Base-by-base conservation (phyloP, 1,284 basidiomycete genomes). In the Fereydounia khargensis region DNA sequence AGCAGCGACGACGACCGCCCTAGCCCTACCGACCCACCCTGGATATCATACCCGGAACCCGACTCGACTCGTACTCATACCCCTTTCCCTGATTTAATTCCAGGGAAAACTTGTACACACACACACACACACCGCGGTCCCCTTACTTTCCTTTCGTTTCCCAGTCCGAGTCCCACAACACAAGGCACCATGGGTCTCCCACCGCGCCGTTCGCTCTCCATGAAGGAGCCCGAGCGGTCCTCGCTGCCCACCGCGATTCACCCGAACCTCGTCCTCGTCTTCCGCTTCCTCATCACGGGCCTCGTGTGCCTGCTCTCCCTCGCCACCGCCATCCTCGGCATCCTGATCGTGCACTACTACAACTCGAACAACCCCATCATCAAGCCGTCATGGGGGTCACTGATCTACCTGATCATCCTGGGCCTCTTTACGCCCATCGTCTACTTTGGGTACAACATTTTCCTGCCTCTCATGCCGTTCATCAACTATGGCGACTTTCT, bases 361-460 rank as follows among this genome's bases (percentile, higher is more conserved):
- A 72, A 76, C 56, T 47, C 43, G 1, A 65, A 76, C 46, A 58
- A 68, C 17, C 76, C 75, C 7, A 73, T 76, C 55, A 68, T 77
- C 45, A 56, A 63, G 20, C 76, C 76, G 1, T 70, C 76, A 1
- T 76, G 76, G 74, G 73, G 76, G 1, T 75, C 72, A 2, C 55
- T 77, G 43, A 77, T 77, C 64, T 77, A 73, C 62, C 46, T 70
- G 28, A 70, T 77, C 52, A 49, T 77, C 42, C 69, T 77, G 42
- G 76, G 76, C 33, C 60, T 77, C 34, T 51, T 72, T 17, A 75
- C 73, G 2, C 61, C 55, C 45, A 71, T 74, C 45, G 65, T 76
- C 47, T 73, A 72, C 54, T 70, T 77, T 61, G 69, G 72, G 28
- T 77, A 75, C 61, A 74, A 74, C 46, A 64, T 73, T 36, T 64